A percentile compares a stretch with the other conserved stretches of the same genome.
Evolutionary conservation across 768 basidiomycete genomes (phyloP).

Genomic region (Kondoa subrosea): DNA sequence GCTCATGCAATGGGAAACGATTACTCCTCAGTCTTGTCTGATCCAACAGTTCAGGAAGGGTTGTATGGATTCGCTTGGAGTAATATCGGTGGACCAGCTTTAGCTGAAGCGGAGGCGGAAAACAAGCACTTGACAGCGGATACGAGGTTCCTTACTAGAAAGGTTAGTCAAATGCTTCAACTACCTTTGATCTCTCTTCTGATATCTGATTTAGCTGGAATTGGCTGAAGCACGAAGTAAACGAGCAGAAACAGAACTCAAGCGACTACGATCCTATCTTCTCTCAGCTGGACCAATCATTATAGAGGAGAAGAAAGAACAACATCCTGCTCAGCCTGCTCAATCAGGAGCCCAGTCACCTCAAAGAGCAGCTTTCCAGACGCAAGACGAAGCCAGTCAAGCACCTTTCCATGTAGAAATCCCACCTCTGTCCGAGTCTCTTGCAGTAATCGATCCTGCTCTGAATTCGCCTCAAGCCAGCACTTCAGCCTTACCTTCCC

Average conservation of each 20-base stretch:
- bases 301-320: neutral
- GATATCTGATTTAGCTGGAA: slow-evolving; percentile 1
- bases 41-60: neutral
- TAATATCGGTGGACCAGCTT: neutral
- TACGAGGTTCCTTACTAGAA: neutral
- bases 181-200: neutral
- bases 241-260: neutral
- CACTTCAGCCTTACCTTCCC: neutral
- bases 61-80: neutral
- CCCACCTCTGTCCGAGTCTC: neutral
- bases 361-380: too few species aligned
- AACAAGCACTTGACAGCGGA: slow-evolving; percentile 14
- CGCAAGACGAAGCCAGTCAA: neutral
- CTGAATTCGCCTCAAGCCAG: neutral
- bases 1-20: neutral
- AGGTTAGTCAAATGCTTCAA: slow-evolving; percentile 8
- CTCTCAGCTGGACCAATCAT: slow-evolving; percentile 4
- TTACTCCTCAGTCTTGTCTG: neutral
- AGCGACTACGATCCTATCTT: slow-evolving; percentile 5
- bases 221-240: neutral
- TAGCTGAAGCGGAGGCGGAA: neutral
- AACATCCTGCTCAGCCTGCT: too few species aligned
- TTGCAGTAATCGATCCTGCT: neutral
- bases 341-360: neutral
- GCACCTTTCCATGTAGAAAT: neutral